phyloP scores from a whole-genome alignment of 2,329 filamentous ascomycete genomes.

The Amauroascus verrucosus region DNA sequence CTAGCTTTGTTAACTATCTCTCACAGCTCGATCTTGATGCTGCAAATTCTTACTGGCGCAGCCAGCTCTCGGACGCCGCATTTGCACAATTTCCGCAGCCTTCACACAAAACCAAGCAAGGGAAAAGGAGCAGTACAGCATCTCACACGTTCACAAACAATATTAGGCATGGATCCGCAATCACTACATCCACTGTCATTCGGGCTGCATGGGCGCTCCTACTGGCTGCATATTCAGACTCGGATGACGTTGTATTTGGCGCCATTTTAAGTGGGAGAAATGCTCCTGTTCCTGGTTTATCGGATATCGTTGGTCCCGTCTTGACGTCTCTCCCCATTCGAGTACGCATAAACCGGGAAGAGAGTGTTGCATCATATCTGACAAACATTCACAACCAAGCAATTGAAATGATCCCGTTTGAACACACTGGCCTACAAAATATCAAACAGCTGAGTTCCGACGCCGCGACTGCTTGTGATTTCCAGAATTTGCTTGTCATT shows the following conservation, averaged over 20 bases:
- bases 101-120: too few relatives aligned
- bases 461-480: neutral
- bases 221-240: conserved; percentile 26
- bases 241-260: conserved; percentile 32
- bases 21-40: too few relatives aligned
- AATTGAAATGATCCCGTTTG: neutral
- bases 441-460: neutral
- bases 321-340: conserved; percentile 18
- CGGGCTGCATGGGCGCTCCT: conserved; percentile 29
- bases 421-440: neutral
- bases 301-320: conserved; percentile 31
- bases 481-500: neutral
- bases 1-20: neutral
- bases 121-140: neutral
- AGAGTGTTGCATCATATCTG: neutral
- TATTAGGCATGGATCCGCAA: too few relatives aligned
- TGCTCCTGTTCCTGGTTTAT: conserved; percentile 27
- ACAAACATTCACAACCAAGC: neutral
- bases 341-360: too few relatives aligned
- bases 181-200: neutral
- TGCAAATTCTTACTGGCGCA: too few relatives aligned
- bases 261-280: conserved; percentile 33
- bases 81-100: too few relatives aligned
- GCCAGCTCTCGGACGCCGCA: too few relatives aligned
- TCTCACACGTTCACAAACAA: neutral